Base-by-base conservation (phyloP, 306 rosid species). In the Prunus armeniaca region DNA sequence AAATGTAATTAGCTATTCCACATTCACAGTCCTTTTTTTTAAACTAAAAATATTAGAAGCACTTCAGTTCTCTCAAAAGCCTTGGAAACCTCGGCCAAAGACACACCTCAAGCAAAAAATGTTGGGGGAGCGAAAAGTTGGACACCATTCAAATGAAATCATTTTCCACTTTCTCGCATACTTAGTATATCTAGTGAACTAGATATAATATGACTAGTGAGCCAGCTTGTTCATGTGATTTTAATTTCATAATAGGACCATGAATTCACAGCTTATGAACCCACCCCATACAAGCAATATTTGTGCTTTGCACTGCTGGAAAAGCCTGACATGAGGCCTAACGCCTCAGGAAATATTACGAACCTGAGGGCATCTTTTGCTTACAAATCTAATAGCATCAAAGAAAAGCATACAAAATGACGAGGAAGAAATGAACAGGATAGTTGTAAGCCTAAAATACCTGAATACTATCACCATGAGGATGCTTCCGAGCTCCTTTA, bases 401-500 rank as follows among this genome's bases (percentile, higher is more conserved):
- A 9, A 69, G 50, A 45, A 68, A 28, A 46, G n/a, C 66, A 5
- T 41, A 19, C 45, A 13, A 12, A 51, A 20, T 38, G 32, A 27
- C 49, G 14, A 14, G 10, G 47, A 7, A 57, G n/a, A 45, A 19
- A 10, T 3, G 24, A 17, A 15, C 41, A 77, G 34, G n/a, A 49
- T 22, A 55, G 24, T 57, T 74, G 62, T 67, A 74, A 72, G 67
- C 67, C 38, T 73, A 73, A 65, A 65, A 57, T 77, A 88, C 93
- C 90, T 80, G 85, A 71, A 91, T 66, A 66, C 65, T 82, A 76
- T 91, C 93, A 54, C 86, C 84, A 27, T 75, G 83, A 34, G 84
- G 87, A 87, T 85, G 88, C 80, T 71, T 87, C 80, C 82, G 79
- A 74, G 91, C 77, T 78, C 91, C 93, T 87, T 82, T 88, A 79